These are phyloP conservation scores for Eucommia ulmoides DNA, from an alignment of 257 asterid genomes.

Conservation along the genomic window DNA sequence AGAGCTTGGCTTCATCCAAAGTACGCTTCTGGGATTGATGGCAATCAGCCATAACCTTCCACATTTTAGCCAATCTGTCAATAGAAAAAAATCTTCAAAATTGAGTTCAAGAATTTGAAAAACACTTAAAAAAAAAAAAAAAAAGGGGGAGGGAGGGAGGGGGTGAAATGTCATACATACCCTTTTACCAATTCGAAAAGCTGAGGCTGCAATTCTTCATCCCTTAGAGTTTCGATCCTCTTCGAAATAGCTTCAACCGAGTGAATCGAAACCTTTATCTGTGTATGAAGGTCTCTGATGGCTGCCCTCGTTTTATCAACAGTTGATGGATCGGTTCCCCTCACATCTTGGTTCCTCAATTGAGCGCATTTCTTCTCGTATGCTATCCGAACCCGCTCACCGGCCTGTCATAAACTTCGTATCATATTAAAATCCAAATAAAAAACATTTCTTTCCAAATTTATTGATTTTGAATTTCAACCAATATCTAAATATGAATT, in stretches of 20 bases:
- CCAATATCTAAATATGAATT: too few relatives aligned
- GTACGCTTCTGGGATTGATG: constrained; percentile 76
- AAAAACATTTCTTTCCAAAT: too few relatives aligned
- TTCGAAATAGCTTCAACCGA: constrained; percentile 82
- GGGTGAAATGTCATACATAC: too few relatives aligned
- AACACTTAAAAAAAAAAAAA: not conserved
- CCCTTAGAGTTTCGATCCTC: constrained; percentile 78
- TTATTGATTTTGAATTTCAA: too few relatives aligned
- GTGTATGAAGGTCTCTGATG: constrained; percentile 63
- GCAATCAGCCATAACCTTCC: constrained; percentile 95
- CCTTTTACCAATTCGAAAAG: constrained; percentile 69
- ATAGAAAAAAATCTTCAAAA: too few relatives aligned
- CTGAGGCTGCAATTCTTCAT: constrained; percentile 90
- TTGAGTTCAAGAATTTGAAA: too few relatives aligned
- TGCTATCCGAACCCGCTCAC: constrained; percentile 67
- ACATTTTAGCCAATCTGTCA: constrained; percentile 73
- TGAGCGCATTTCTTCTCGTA: constrained; percentile 81
- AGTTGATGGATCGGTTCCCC: constrained; percentile 57
- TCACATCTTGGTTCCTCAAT: constrained; percentile 61
- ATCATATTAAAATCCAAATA: too few relatives aligned
- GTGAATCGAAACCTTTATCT: constrained; percentile 85
- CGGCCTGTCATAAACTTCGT: too few relatives aligned
- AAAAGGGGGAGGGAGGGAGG: too few relatives aligned
- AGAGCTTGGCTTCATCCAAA: constrained; percentile 80
- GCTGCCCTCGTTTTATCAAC: constrained; percentile 60